Percentiles rank a stretch among this genome's conserved stretches.
Evolutionary conservation across 2,329 filamentous ascomycete genomes (phyloP).

Genomic region (Exophiala calicioides): DNA sequence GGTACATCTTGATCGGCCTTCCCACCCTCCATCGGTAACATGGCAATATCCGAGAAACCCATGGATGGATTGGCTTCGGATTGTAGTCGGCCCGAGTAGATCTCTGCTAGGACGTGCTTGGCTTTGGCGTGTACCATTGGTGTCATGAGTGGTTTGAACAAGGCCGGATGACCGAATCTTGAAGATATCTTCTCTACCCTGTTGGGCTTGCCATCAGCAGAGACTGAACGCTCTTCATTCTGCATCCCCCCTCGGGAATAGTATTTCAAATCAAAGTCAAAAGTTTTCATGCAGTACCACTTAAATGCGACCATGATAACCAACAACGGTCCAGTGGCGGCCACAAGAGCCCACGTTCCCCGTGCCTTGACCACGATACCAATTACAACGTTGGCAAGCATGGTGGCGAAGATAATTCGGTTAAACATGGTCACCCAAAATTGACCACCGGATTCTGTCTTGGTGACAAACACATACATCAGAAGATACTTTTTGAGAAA

Average conservation of each 20-base stretch:
- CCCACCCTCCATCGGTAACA: constrained; percentile 57
- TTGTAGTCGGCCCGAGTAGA: constrained; percentile 82
- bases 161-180: constrained; percentile 83
- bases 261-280: constrained; percentile 78
- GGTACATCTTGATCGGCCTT: constrained; percentile 56
- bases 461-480: constrained; percentile 93
- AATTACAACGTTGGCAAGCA: constrained; percentile 76
- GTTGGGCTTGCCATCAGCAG: constrained; percentile 14
- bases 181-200: constrained; percentile 58
- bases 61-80: constrained; percentile 58
- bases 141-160: constrained; percentile 86
- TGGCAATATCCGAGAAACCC: constrained; percentile 73
- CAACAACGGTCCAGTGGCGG: constrained; percentile 70
- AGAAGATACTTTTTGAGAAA: constrained; percentile 94
- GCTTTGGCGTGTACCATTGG: constrained; percentile 95
- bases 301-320: constrained; percentile 83
- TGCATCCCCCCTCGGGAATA: constrained; percentile 67
- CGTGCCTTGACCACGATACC: constrained; percentile 73
- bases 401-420: constrained; percentile 78
- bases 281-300: constrained; percentile 72
- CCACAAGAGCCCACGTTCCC: constrained; percentile 67
- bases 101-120: constrained; percentile 78
- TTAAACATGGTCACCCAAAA: constrained; percentile 94
- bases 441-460: constrained; percentile 90
- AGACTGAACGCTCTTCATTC: constrained; percentile 41